phyloP scores from a whole-genome alignment of 2,329 filamentous ascomycete genomes.

The Emydomyces testavorans region DNA sequence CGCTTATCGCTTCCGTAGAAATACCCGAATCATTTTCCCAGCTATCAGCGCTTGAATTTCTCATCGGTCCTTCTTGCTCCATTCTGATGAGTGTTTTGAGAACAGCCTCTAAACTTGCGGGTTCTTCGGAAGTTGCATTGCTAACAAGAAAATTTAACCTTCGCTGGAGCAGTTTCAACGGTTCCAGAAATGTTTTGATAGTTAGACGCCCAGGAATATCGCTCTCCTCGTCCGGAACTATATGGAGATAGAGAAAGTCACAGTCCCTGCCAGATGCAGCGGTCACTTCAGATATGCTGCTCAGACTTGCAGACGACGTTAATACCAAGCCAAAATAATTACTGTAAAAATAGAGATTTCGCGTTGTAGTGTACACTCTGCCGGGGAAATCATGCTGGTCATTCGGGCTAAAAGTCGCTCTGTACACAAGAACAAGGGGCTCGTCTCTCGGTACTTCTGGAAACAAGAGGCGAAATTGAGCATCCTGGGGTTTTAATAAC shows the following conservation, averaged over 20 bases:
- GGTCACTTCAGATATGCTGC: conserved; percentile 75
- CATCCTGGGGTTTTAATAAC: conserved; percentile 73
- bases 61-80: conserved; percentile 49
- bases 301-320: conserved; percentile 64
- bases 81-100: conserved; percentile 63
- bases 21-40: conserved; percentile 69
- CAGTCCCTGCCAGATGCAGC: conserved; percentile 81
- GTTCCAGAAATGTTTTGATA: conserved; percentile 86
- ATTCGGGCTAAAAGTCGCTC: conserved; percentile 74
- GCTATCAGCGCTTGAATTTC: conserved; percentile 68
- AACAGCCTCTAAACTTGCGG: conserved; percentile 55
- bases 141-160: conserved; percentile 77
- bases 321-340: conserved; percentile 85
- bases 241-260: conserved; percentile 82
- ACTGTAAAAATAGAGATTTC: conserved; percentile 91
- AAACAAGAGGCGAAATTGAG: conserved; percentile 87
- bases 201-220: conserved; percentile 62
- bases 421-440: conserved; percentile 80
- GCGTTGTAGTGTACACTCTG: conserved; percentile 74
- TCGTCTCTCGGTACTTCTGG: conserved; percentile 66
- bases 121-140: conserved; percentile 61
- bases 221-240: conserved; percentile 52
- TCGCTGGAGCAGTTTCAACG: conserved; percentile 67
- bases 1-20: conserved; percentile 39
- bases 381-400: conserved; percentile 69